Conservation (phyloP, 768 basidiomycete species). For the Suillus weaverae region DNA sequence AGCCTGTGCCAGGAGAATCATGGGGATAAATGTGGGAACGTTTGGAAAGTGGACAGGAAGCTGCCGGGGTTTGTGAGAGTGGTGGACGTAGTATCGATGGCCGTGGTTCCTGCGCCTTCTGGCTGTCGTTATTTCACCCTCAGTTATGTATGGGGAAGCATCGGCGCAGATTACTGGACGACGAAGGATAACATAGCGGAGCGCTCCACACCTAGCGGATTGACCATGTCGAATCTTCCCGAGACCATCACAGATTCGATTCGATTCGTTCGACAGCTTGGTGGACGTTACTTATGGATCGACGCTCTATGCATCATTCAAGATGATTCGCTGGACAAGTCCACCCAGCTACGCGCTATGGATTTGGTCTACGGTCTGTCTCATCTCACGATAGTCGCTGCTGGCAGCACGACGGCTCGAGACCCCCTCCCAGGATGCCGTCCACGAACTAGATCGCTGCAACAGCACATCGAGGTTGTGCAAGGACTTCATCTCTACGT, state of each 20-base stretch:
- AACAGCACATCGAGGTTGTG: conserved; percentile 1
- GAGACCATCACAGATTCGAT: conserved; percentile 8
- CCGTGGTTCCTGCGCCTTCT: conserved; percentile 3
- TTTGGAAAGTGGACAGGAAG: conserved; percentile 2
- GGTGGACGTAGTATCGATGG: conserved; percentile 6
- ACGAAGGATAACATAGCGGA: conserved; percentile 3
- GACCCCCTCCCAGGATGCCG: neutral
- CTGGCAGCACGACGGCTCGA: neutral
- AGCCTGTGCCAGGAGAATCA: neutral
- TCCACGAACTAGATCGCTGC: neutral
- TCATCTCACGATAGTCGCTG: neutral
- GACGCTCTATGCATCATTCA: neutral
- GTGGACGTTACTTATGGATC: conserved; percentile 9
- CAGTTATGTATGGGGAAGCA: conserved; percentile 11
- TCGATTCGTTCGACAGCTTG: conserved; percentile 3
- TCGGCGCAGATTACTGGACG: conserved; percentile 7
- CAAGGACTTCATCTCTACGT: conserved; percentile 10
- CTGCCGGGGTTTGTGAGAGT: conserved; percentile 3
- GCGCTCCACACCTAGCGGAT: neutral
- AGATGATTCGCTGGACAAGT: neutral
- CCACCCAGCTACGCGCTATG: neutral
- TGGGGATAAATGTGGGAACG: conserved; percentile 1
- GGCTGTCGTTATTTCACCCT: conserved; percentile 7
- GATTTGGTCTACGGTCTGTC: neutral
- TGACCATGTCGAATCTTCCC: neutral